Evolutionary conservation across 805 yeast species (phyloP), one percentile per base, ranked within the genome.

Genomic region (Barnettozyma pratensis): DNA sequence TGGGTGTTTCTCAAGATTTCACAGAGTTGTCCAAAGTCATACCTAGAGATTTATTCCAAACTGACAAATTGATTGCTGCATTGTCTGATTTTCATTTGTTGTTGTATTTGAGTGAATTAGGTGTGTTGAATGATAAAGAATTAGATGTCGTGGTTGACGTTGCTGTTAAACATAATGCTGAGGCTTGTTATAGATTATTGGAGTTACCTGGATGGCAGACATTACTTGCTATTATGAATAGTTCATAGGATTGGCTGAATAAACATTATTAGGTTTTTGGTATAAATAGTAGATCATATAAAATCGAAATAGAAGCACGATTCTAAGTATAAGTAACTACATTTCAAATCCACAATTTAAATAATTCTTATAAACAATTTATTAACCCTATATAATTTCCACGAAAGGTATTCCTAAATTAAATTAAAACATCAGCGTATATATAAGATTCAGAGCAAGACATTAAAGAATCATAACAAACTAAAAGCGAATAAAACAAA

Each of bases 131-230:
- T 10, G 60, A 67, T 0, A 70, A 71, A 4, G 97, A 89, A 56
- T 70, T 75, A 58, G 53, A 66, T 25, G 54, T 78, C 48, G 65
- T 86, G 36, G 60, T 77, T 3, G 64, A 71, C 19, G 78, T 76
- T 28, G 83, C 83, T 3, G 63, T 63, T 6, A 65, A 65, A 2
- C 64, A 71, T 12, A 66, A 70, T 5, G 55, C 67, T 7, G 75
- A 72, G 31, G 77, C 77, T 46, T 76, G 75, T 46, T 72, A 76
- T 51, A 71, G 70, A 46, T 67, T 85, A 44, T 66, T 83, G 27
- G 81, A 83, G 42, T 60, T 62, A 51, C 81, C 86, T 0, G 94
- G 94, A 1, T 89, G 96, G 96, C 85, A 83, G 72, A 86, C 96
- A 1, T 68, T 89, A 50, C 63, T 81, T 34, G 78, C 90, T 37